phyloP scores from a whole-genome alignment of 345 rosid genomes.

The Lenwebbia sp. region DNA sequence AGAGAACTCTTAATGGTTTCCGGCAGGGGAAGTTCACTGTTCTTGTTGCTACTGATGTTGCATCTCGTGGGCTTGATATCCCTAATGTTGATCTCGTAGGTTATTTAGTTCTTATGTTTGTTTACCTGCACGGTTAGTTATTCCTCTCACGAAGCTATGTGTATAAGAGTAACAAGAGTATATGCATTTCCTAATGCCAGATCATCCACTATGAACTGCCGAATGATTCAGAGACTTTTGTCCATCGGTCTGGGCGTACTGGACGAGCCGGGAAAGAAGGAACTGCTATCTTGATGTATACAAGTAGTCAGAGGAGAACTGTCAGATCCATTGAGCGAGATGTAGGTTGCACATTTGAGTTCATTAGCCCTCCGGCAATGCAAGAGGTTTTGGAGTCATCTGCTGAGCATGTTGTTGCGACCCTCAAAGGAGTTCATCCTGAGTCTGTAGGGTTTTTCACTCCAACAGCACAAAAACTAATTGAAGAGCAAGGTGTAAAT shows the following conservation, averaged over 20 bases:
- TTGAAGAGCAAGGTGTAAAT: constrained; percentile 66
- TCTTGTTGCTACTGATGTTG: constrained; percentile 97
- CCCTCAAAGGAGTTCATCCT: constrained; percentile 82
- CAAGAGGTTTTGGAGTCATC: constrained; percentile 79
- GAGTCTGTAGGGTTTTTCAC: constrained; percentile 67
- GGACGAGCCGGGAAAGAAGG: constrained; percentile 99
- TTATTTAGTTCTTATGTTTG: neutral
- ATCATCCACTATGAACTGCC: constrained; percentile 96
- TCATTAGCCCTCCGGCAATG: constrained; percentile 67
- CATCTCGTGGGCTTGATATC: constrained; percentile 96
- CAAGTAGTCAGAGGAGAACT: constrained; percentile 77
- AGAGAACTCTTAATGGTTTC: constrained; percentile 87
- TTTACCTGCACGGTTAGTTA: neutral
- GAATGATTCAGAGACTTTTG: constrained; percentile 95
- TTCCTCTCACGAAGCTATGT: neutral
- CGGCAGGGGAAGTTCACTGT: constrained; percentile 97
- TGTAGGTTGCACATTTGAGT: constrained; percentile 82
- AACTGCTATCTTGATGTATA: constrained; percentile 77
- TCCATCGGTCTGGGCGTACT: constrained; percentile 98
- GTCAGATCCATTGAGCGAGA: constrained; percentile 88
- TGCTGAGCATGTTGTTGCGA: constrained; percentile 80
- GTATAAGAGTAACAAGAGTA: neutral
- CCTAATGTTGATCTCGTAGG: constrained; percentile 93
- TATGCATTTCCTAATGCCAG: constrained; percentile 19
- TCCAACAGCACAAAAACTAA: constrained; percentile 67